Conservation (phyloP, 2,329 filamentous ascomycete species). For the Gyromitra esculenta region DNA sequence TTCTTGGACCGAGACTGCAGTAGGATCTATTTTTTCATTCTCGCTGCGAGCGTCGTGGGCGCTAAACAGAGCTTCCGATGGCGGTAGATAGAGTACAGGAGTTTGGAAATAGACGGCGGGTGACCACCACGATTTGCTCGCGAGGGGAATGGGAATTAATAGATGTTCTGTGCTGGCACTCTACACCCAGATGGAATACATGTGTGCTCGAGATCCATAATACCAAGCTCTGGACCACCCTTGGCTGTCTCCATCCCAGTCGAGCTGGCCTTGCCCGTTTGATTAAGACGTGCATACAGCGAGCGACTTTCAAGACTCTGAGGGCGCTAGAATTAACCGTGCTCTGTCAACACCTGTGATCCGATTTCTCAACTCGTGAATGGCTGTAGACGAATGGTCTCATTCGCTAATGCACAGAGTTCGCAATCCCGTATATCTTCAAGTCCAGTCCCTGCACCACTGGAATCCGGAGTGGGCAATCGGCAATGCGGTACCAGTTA, state of each 20-base stretch:
- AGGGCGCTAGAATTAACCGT: not conserved
- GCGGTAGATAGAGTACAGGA: constrained; percentile 2
- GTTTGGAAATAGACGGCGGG: constrained; percentile 16
- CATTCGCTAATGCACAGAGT: constrained; percentile 5
- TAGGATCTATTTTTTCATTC: not conserved
- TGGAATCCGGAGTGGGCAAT: not conserved
- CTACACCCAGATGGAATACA: not conserved
- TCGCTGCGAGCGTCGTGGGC: not conserved
- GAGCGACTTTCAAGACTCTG: not conserved
- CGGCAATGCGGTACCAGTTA: constrained; percentile 1
- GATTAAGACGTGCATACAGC: constrained; percentile 6
- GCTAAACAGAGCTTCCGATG: constrained; percentile 1
- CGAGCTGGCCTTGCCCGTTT: constrained; percentile 7
- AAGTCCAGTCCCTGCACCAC: not conserved
- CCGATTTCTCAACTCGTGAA: not conserved
- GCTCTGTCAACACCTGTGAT: too few species aligned
- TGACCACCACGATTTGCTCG: not conserved
- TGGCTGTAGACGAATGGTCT: not conserved
- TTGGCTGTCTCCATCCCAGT: not conserved
- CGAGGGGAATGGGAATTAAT: not conserved
- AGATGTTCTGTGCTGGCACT: constrained; percentile 2
- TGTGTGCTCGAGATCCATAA: not conserved
- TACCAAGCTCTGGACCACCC: constrained; percentile 7
- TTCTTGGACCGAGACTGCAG: not conserved
- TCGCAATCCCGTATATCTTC: not conserved